These are phyloP conservation scores for Backusella parvicylindrica DNA, from an alignment of 192 early-diverging fungal genomes.

Conservation along the genomic window DNA sequence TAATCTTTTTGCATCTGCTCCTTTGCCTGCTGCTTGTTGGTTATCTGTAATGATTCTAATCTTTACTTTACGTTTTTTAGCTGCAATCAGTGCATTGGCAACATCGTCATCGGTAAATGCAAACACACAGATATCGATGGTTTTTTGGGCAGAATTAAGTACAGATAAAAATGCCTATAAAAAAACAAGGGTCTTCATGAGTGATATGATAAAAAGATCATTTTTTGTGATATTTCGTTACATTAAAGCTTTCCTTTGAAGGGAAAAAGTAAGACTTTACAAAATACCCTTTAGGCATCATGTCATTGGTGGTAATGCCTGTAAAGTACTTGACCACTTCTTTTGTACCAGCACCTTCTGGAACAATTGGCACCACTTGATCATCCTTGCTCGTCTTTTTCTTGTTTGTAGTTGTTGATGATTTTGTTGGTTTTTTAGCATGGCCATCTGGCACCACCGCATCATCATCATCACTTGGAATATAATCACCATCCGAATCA, in stretches of 20 bases:
- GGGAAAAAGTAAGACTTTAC: constrained; percentile 35
- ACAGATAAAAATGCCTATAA: constrained; percentile 30
- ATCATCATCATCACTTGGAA: constrained; percentile 7
- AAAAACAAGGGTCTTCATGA: too few relatives aligned
- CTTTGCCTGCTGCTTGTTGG: constrained; percentile 34
- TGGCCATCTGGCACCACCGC: background rate
- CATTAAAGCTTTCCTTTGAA: constrained; percentile 32
- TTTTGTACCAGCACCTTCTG: background rate
- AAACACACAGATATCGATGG: constrained; percentile 72
- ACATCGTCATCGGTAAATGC: constrained; percentile 72
- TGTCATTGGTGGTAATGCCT: background rate
- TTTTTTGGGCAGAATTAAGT: constrained; percentile 44
- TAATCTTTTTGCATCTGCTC: constrained; percentile 33
- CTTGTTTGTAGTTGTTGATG: background rate
- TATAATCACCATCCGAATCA: constrained; percentile 26
- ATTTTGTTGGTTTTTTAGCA: background rate
- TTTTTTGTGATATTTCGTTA: background rate
- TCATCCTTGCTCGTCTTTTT: constrained; percentile 5
- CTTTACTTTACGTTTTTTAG: constrained; percentile 42
- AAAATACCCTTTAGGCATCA: constrained; percentile 20
- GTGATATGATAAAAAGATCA: background rate
- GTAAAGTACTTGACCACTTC: constrained; percentile 4
- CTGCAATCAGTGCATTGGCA: constrained; percentile 60
- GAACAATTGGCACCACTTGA: constrained; percentile 9
- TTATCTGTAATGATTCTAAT: constrained; percentile 75